phyloP scores from a whole-genome alignment of 1,284 basidiomycete genomes.

The Anthracocystis walkeri region DNA sequence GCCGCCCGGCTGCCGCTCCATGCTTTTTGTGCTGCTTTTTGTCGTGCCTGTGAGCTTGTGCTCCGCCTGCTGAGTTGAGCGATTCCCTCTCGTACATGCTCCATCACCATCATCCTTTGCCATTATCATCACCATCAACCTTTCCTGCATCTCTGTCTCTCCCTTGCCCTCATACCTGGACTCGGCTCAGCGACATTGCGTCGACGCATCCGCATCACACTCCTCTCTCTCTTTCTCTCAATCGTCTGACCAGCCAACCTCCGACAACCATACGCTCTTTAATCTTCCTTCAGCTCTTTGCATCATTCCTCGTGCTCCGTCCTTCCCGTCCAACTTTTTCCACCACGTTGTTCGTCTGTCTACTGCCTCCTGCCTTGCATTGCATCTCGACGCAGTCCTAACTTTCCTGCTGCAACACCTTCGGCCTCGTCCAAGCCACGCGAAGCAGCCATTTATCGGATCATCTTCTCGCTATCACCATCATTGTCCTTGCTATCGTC shows the following conservation, averaged over 20 bases:
- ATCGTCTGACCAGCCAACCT: not conserved
- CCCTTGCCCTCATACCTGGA: not conserved
- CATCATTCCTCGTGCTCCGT: not conserved
- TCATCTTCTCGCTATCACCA: not conserved
- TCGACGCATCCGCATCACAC: slow-evolving; percentile 1
- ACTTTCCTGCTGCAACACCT: not conserved
- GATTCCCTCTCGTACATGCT: too few species aligned
- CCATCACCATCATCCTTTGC: slow-evolving; percentile 1
- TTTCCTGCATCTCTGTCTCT: not conserved
- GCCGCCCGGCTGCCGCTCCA: too few species aligned
- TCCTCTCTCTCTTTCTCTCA: not conserved
- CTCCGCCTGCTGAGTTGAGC: too few species aligned
- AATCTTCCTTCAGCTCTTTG: not conserved
- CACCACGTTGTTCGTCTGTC: not conserved
- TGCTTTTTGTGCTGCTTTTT: too few species aligned
- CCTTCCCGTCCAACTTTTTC: not conserved
- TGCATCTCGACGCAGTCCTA: not conserved
- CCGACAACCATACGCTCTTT: slow-evolving; percentile 9
- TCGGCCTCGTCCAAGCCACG: not conserved
- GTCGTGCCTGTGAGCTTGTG: too few species aligned
- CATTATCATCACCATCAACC: not conserved
- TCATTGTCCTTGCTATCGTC: not conserved
- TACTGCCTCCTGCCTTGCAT: not conserved
- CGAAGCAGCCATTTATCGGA: not conserved
- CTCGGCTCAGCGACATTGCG: not conserved